Evolutionary conservation across 2,329 filamentous ascomycete species (phyloP).

Genomic region (Venturia nashicola): DNA sequence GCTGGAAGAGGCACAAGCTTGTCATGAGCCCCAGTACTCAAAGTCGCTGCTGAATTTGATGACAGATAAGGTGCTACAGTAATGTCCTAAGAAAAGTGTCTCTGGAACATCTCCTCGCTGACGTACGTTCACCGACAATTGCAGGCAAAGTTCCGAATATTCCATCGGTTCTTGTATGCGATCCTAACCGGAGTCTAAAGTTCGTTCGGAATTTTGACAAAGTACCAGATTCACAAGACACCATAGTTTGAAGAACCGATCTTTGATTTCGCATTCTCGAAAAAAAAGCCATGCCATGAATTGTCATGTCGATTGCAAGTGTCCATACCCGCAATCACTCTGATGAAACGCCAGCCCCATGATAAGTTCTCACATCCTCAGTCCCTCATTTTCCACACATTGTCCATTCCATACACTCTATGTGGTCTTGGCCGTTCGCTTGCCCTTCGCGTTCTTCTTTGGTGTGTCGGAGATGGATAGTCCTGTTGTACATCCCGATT

Average conservation of each 20-base stretch:
- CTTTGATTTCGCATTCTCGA: not conserved
- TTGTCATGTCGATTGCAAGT: not conserved
- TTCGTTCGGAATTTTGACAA: not conserved
- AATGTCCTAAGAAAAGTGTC: too few relatives aligned
- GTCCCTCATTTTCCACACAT: not conserved
- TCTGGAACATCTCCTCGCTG: too few relatives aligned
- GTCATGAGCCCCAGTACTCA: not conserved
- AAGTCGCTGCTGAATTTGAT: not conserved
- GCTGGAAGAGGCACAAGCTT: not conserved
- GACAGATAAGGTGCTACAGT: too few relatives aligned
- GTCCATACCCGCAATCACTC: not conserved
- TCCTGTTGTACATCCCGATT: constrained; percentile 26
- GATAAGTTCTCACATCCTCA: not conserved
- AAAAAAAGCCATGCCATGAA: not conserved
- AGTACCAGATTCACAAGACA: not conserved
- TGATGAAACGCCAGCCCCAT: constrained; percentile 1
- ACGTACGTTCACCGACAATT: too few relatives aligned
- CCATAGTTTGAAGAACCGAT: not conserved
- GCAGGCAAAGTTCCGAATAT: too few relatives aligned
- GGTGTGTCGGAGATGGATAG: constrained; percentile 48
- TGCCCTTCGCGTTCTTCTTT: constrained; percentile 50
- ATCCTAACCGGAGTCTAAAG: too few relatives aligned
- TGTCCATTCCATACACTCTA: not conserved
- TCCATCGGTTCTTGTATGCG: too few relatives aligned
- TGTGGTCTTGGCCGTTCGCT: constrained; percentile 20